Evolutionary conservation across 805 yeast species (phyloP).

Genomic region (Hanseniaspora vineae): DNA sequence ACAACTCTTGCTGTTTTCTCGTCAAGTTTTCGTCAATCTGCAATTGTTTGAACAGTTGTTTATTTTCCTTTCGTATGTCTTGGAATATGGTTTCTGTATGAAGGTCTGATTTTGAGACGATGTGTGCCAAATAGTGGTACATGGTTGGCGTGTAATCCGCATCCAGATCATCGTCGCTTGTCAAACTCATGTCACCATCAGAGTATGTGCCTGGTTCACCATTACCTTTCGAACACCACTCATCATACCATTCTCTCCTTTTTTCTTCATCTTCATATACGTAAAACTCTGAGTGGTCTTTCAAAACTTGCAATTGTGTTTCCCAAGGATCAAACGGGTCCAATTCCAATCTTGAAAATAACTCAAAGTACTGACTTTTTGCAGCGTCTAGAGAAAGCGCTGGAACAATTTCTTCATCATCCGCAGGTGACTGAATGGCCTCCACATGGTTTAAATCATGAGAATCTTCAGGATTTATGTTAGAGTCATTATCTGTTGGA

Average conservation of each 20-base stretch:
- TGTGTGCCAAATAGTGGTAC: constrained; percentile 22
- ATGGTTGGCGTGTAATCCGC: constrained; percentile 17
- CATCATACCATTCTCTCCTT: constrained; percentile 30
- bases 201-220: constrained; percentile 12
- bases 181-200: constrained; percentile 1
- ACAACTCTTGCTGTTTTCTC: constrained; percentile 13
- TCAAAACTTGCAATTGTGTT: constrained; percentile 27
- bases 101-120: constrained; percentile 15
- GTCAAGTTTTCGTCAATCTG: constrained; percentile 13
- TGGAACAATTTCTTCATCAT: constrained; percentile 6
- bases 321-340: constrained; percentile 40
- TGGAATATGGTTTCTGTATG: constrained; percentile 12
- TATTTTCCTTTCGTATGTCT: constrained; percentile 16
- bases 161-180: constrained; percentile 7
- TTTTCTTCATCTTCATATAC: constrained; percentile 21
- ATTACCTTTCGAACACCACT: constrained; percentile 27
- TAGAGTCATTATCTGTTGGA: too few relatives aligned
- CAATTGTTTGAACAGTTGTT: constrained; percentile 13
- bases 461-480: too few relatives aligned
- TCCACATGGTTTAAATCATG: background rate
- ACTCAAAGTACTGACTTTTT: constrained; percentile 16
- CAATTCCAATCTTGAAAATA: constrained; percentile 24
- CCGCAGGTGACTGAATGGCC: background rate
- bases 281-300: constrained; percentile 30
- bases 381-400: constrained; percentile 6